Percentiles rank a stretch among this genome's conserved stretches.
Conservation (phyloP, 345 rosid genomes). For the Garcia nutans region DNA sequence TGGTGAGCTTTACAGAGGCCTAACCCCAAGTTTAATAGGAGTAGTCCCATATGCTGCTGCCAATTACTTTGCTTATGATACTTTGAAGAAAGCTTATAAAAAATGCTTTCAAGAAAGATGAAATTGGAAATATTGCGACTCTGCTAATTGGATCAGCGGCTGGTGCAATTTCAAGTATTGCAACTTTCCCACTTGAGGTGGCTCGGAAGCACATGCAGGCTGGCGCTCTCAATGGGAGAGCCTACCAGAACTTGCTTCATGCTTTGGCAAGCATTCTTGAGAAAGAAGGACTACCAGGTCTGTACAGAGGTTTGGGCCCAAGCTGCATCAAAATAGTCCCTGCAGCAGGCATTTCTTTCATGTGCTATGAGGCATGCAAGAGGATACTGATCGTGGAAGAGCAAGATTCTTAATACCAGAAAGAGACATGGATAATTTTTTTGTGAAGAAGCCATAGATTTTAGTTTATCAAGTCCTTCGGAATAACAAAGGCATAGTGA, state of each 20-base stretch:
- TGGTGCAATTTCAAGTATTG: constrained; percentile 30
- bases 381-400: constrained; percentile 29
- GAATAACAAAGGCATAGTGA: neutral
- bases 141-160: constrained; percentile 32
- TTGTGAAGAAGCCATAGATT: neutral
- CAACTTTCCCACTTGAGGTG: constrained; percentile 31
- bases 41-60: constrained; percentile 29
- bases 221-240: constrained; percentile 28
- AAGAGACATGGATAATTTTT: neutral
- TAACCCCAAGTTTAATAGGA: constrained; percentile 31
- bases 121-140: constrained; percentile 23
- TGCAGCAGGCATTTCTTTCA: constrained; percentile 46
- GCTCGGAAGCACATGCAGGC: constrained; percentile 35
- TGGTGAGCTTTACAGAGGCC: constrained; percentile 28
- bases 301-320: constrained; percentile 34
- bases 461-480: too few relatives aligned
- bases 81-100: constrained; percentile 25
- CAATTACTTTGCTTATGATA: constrained; percentile 30
- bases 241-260: constrained; percentile 28
- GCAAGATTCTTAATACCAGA: constrained; percentile 1
- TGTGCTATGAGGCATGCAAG: constrained; percentile 45
- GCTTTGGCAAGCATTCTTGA: constrained; percentile 24
- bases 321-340: constrained; percentile 33
- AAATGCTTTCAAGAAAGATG: constrained; percentile 24
- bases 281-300: constrained; percentile 23